Evolutionary conservation across 2,329 filamentous ascomycete genomes (phyloP).

Genomic region (Emergomyces africanus): DNA sequence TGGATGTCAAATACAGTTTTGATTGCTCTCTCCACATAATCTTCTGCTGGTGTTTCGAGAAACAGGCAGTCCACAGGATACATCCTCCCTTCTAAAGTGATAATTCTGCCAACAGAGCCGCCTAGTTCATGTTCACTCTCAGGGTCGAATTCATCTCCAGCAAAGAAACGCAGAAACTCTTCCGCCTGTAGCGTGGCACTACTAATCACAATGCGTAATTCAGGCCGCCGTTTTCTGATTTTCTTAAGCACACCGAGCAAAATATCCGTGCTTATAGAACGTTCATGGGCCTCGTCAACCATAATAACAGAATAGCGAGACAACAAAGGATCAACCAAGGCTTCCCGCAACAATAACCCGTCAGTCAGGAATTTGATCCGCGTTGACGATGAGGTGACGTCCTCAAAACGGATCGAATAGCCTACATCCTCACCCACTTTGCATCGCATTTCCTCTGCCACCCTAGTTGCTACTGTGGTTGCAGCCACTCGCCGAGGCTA

Average conservation of each 20-base stretch:
- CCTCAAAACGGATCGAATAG: constrained; percentile 85
- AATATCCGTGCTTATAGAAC: constrained; percentile 84
- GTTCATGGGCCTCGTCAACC: constrained; percentile 94
- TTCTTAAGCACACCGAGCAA: constrained; percentile 85
- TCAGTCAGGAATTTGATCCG: constrained; percentile 94
- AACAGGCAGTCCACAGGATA: constrained; percentile 84
- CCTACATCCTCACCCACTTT: constrained; percentile 82
- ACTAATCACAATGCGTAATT: constrained; percentile 79
- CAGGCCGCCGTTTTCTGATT: constrained; percentile 64
- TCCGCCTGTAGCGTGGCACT: constrained; percentile 90
- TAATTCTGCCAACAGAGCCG: constrained; percentile 48
- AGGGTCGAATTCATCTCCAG: constrained; percentile 27
- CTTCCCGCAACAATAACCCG: constrained; percentile 79
- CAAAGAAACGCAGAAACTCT: constrained; percentile 70
- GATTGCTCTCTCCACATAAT: constrained; percentile 76
- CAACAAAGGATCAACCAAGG: constrained; percentile 79
- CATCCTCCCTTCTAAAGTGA: constrained; percentile 76
- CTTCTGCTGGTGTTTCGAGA: constrained; percentile 61
- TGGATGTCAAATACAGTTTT: constrained; percentile 83
- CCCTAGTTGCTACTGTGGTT: constrained; percentile 74
- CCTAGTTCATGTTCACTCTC: constrained; percentile 24
- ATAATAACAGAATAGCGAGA: constrained; percentile 92
- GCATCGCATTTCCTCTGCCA: constrained; percentile 79
- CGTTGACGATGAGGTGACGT: constrained; percentile 73
- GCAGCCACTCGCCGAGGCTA: constrained; percentile 83